phyloP scores from a whole-genome alignment of 345 rosid species.

The Citrus australasica region DNA sequence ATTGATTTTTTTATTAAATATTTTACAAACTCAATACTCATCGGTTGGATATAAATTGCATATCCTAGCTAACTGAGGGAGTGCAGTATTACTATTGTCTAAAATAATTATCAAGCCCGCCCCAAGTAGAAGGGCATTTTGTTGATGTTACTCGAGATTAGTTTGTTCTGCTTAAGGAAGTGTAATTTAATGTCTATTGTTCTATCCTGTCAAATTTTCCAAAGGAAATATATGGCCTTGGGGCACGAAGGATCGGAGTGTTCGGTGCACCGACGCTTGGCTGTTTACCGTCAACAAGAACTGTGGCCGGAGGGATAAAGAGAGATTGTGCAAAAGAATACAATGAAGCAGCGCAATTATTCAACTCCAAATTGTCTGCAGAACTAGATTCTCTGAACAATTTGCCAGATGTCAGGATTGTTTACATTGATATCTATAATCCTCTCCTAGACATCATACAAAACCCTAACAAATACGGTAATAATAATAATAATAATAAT shows the following conservation, averaged over 20 bases:
- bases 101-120: no score
- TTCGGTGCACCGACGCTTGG: slow-evolving; percentile 21
- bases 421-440: slow-evolving; percentile 17
- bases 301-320: slow-evolving; percentile 6
- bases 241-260: slow-evolving; percentile 26
- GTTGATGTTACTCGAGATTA: not conserved
- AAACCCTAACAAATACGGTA: slow-evolving; percentile 28
- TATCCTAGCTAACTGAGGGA: no score
- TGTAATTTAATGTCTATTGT: no score
- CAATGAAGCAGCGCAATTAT: slow-evolving; percentile 22
- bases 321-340: slow-evolving; percentile 17
- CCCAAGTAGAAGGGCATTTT: no score
- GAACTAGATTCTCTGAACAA: not conserved
- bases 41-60: no score
- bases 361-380: slow-evolving; percentile 22
- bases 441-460: slow-evolving; percentile 19
- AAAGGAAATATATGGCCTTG: slow-evolving; percentile 28
- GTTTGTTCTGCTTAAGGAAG: not conserved
- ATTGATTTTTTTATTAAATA: no score
- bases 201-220: not conserved
- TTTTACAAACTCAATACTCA: no score
- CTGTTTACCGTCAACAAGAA: slow-evolving; percentile 29
- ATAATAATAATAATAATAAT: slow-evolving; percentile 5
- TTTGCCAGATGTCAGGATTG: slow-evolving; percentile 6
- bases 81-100: no score